Conservation (phyloP, 2,329 filamentous ascomycete species). For the Stagonosporopsis cucurbitacearum region DNA sequence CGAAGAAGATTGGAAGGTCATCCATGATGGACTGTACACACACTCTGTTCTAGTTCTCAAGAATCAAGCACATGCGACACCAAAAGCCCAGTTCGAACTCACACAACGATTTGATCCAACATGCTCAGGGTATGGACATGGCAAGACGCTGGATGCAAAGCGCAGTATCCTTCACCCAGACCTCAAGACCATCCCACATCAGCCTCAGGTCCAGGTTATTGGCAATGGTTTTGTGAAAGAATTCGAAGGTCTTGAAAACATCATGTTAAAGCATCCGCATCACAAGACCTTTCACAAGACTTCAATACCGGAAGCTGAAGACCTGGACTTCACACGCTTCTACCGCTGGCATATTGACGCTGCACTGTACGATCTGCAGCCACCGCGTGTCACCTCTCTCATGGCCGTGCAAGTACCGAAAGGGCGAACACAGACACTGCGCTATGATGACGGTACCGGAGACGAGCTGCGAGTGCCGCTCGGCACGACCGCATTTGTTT, state of each 20-base stretch:
- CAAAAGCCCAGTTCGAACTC: slow-evolving; percentile 75
- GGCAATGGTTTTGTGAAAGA: slow-evolving; percentile 73
- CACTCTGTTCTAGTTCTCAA: slow-evolving; percentile 76
- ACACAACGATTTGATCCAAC: slow-evolving; percentile 76
- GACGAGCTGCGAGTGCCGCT: slow-evolving; percentile 73
- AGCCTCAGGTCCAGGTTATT: slow-evolving; percentile 81
- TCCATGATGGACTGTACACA: slow-evolving; percentile 70
- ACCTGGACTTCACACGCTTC: slow-evolving; percentile 65
- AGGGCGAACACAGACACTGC: slow-evolving; percentile 64
- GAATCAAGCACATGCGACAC: slow-evolving; percentile 67
- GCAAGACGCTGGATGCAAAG: slow-evolving; percentile 73
- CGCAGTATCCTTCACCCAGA: slow-evolving; percentile 75
- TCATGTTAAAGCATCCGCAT: slow-evolving; percentile 75
- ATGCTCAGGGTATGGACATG: slow-evolving; percentile 73
- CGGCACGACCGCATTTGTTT: slow-evolving; percentile 78
- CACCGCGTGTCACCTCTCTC: slow-evolving; percentile 74
- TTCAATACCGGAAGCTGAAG: slow-evolving; percentile 66
- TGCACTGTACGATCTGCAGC: slow-evolving; percentile 76
- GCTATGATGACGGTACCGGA: slow-evolving; percentile 74
- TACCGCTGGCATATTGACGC: slow-evolving; percentile 85
- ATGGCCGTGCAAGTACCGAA: slow-evolving; percentile 75
- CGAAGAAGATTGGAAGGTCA: slow-evolving; percentile 62
- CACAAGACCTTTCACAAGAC: slow-evolving; percentile 78
- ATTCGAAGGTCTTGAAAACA: slow-evolving; percentile 74
- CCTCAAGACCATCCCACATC: slow-evolving; percentile 79